These are phyloP conservation scores for Neoboletus magnificus DNA, from an alignment of 768 basidiomycete genomes.

Conservation along the genomic window DNA sequence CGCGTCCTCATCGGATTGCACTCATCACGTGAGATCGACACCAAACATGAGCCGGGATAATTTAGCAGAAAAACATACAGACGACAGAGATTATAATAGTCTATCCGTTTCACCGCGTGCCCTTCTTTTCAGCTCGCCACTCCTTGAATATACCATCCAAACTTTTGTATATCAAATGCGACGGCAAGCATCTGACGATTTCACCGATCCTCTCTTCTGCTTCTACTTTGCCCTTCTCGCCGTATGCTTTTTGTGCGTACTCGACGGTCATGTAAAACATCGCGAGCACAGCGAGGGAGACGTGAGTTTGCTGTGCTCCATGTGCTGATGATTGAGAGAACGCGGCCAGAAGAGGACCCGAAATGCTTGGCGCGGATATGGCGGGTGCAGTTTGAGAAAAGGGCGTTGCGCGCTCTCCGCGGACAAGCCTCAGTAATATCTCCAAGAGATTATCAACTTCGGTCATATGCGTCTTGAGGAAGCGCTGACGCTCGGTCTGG, in stretches of 20 bases:
- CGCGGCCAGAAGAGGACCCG: constrained; percentile 69
- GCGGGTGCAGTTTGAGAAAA: constrained; percentile 62
- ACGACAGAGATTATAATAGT: constrained; percentile 1
- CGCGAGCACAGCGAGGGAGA: constrained; percentile 88
- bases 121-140: constrained; percentile 82
- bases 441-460: constrained; percentile 89
- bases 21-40: constrained; percentile 23
- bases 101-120: constrained; percentile 39
- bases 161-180: constrained; percentile 84
- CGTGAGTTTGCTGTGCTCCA: constrained; percentile 87
- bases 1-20: constrained; percentile 29
- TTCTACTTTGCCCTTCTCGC: constrained; percentile 64
- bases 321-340: constrained; percentile 75
- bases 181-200: constrained; percentile 86
- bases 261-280: constrained; percentile 84
- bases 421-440: constrained; percentile 86
- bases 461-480: constrained; percentile 84
- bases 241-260: constrained; percentile 69
- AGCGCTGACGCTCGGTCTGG: constrained; percentile 75
- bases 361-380: constrained; percentile 58
- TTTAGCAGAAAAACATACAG: constrained; percentile 5
- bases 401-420: constrained; percentile 78
- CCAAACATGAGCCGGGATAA: background rate
- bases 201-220: constrained; percentile 79
- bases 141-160: constrained; percentile 95